These are phyloP conservation scores for Cucurbita argyrosperma DNA, from an alignment of 306 rosid species.

Conservation along the genomic window DNA sequence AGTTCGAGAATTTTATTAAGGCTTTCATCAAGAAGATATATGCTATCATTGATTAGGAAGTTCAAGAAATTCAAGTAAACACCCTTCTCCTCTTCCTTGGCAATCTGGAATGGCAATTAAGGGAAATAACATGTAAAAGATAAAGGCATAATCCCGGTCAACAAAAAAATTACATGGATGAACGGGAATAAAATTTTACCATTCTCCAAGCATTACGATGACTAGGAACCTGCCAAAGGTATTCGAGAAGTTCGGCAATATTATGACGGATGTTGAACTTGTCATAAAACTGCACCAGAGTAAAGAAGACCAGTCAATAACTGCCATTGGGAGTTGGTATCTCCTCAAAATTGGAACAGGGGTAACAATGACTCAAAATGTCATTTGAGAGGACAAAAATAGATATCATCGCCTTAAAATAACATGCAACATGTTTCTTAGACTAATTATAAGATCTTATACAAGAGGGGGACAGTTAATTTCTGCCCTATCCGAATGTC, in stretches of 20 bases:
- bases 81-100: conserved; percentile 97
- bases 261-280: conserved; percentile 97
- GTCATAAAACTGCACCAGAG: conserved; percentile 73
- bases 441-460: background rate
- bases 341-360: conserved; percentile 4
- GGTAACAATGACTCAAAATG: background rate
- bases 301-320: conserved; percentile 15
- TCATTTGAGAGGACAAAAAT: background rate
- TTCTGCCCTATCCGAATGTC: background rate
- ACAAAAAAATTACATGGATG: background rate
- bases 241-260: conserved; percentile 95
- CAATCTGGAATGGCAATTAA: conserved; percentile 53
- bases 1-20: conserved; percentile 94
- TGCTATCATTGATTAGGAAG: conserved; percentile 92
- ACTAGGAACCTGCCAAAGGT: conserved; percentile 97
- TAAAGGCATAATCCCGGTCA: background rate
- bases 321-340: background rate
- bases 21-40: conserved; percentile 94
- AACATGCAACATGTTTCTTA: background rate
- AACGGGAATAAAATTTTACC: conserved; percentile 26
- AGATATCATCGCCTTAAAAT: background rate
- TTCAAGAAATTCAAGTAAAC: conserved; percentile 92
- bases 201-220: conserved; percentile 97
- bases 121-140: conserved; percentile 1
- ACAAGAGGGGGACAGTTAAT: background rate